phyloP scores from a whole-genome alignment of 2,329 filamentous ascomycete species.

The Chrysosporium queenslandicum region DNA sequence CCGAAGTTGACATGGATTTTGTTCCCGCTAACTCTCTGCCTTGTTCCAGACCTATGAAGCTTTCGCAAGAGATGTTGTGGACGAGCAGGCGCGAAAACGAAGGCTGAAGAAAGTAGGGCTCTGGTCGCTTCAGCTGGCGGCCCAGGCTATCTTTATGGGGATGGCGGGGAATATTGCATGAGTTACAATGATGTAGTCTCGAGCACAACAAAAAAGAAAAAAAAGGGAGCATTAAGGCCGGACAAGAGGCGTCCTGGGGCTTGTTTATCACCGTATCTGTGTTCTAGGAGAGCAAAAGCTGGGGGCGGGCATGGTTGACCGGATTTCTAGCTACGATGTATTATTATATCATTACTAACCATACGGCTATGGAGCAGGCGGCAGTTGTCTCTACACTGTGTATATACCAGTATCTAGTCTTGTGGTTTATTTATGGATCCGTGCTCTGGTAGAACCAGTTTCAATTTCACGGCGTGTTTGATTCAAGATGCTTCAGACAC shows the following conservation, averaged over 20 bases:
- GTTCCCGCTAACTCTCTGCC: conserved; percentile 12
- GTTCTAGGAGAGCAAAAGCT: neutral
- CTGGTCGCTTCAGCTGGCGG: conserved; percentile 86
- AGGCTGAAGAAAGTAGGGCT: conserved; percentile 92
- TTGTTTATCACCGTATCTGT: neutral
- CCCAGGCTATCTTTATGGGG: conserved; percentile 89
- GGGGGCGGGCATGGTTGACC: neutral
- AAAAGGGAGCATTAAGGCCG: neutral
- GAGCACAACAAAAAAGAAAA: neutral
- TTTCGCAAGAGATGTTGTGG: conserved; percentile 81
- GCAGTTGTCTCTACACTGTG: too few relatives aligned
- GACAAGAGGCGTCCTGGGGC: neutral
- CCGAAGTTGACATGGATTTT: neutral
- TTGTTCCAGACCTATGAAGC: conserved; percentile 65
- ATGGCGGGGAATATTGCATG: conserved; percentile 59
- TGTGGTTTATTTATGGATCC: too few relatives aligned
- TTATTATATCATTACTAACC: neutral
- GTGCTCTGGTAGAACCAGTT: too few relatives aligned
- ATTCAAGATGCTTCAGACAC: too few relatives aligned
- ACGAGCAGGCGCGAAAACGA: conserved; percentile 74
- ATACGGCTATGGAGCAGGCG: too few relatives aligned
- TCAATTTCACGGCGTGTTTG: too few relatives aligned
- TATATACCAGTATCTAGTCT: too few relatives aligned
- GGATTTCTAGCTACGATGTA: neutral
- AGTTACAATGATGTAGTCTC: neutral